Conservation (phyloP, 2,329 filamentous ascomycete genomes). For the Calonectria pauciramosa region DNA sequence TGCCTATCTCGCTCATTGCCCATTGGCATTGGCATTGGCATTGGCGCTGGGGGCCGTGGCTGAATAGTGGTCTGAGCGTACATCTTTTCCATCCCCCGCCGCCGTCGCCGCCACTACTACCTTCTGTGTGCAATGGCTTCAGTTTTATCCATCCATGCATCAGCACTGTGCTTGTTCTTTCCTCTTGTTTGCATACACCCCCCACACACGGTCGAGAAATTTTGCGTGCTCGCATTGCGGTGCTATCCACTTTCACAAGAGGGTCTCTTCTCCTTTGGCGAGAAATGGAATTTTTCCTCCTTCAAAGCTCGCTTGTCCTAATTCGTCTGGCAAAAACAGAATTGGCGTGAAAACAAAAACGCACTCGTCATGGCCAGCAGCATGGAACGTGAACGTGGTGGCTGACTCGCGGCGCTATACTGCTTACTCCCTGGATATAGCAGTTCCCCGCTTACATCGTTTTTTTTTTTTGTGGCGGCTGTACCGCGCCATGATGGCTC, state of each 20-base stretch:
- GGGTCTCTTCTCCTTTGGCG: background rate
- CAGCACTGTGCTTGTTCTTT: background rate
- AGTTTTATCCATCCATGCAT: background rate
- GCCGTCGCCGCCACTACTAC: background rate
- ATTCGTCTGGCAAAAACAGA: background rate
- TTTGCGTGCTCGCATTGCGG: background rate
- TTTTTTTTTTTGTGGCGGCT: background rate
- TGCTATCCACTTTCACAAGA: slow-evolving; percentile 5
- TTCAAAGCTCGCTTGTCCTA: background rate
- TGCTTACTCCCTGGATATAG: background rate
- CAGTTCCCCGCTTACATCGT: background rate
- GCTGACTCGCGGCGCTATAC: background rate
- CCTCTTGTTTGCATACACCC: background rate
- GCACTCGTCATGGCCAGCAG: background rate
- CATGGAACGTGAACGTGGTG: background rate
- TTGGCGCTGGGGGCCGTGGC: background rate
- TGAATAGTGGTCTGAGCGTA: background rate
- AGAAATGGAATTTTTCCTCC: background rate
- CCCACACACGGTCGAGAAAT: background rate
- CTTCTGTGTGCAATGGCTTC: background rate
- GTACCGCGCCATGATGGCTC: background rate
- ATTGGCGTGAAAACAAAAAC: background rate
- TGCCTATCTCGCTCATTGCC: background rate
- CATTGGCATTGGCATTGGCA: background rate
- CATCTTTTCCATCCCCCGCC: background rate